Evolutionary conservation across 1,284 basidiomycete genomes (phyloP).

Genomic region (Marasmius sp.): DNA sequence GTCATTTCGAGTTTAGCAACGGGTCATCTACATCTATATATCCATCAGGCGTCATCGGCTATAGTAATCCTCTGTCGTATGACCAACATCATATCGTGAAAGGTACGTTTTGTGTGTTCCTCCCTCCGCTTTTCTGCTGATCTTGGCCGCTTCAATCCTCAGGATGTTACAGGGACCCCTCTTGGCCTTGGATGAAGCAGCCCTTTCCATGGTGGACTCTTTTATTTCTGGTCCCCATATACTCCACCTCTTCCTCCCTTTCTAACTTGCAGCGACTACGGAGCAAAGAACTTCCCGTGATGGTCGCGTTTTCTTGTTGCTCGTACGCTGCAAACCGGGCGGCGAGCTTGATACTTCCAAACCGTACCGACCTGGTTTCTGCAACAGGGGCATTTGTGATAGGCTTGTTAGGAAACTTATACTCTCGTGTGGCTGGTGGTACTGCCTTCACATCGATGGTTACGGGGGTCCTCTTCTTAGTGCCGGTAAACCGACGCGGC

Average conservation of each 20-base stretch:
- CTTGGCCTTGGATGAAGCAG: constrained; percentile 77
- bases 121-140: background rate
- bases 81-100: constrained; percentile 47
- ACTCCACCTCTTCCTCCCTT: constrained; percentile 77
- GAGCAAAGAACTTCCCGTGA: constrained; percentile 71
- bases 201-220: constrained; percentile 77
- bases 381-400: constrained; percentile 82
- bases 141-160: background rate
- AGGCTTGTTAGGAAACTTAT: constrained; percentile 78
- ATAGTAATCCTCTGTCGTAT: constrained; percentile 45
- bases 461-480: constrained; percentile 83
- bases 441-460: constrained; percentile 89
- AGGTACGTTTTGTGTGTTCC: constrained; percentile 37
- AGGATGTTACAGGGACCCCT: constrained; percentile 74
- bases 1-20: constrained; percentile 62
- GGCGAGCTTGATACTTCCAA: constrained; percentile 48
- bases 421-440: constrained; percentile 75
- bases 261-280: constrained; percentile 73
- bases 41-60: constrained; percentile 63
- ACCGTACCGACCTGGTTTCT: constrained; percentile 60
- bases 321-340: constrained; percentile 72
- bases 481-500: constrained; percentile 53
- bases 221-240: constrained; percentile 77
- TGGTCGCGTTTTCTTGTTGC: constrained; percentile 78
- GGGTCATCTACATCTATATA: constrained; percentile 43